phyloP scores from a whole-genome alignment of 768 basidiomycete species.

The Clathrus columnatus region DNA sequence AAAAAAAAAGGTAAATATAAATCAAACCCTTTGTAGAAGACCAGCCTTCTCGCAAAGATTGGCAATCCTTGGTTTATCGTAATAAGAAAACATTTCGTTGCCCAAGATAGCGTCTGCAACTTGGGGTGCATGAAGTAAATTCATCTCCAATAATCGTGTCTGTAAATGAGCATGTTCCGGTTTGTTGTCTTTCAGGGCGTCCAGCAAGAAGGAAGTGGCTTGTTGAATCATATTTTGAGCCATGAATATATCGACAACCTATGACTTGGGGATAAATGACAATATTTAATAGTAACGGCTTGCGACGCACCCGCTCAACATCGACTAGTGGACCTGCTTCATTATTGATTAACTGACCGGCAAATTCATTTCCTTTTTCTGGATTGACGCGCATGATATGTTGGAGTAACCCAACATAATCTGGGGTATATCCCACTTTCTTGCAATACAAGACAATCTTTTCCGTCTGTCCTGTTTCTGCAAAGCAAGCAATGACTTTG shows the following conservation, averaged over 20 bases:
- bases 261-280: slow-evolving; percentile 1
- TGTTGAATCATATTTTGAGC: slow-evolving; percentile 99
- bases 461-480: slow-evolving; percentile 96
- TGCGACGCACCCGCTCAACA: slow-evolving; percentile 64
- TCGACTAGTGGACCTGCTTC: slow-evolving; percentile 90
- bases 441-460: slow-evolving; percentile 97
- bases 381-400: slow-evolving; percentile 95
- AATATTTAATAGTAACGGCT: not conserved
- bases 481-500: slow-evolving; percentile 98
- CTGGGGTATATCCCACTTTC: slow-evolving; percentile 90
- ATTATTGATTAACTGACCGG: slow-evolving; percentile 88
- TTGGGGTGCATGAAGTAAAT: slow-evolving; percentile 93
- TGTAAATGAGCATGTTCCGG: slow-evolving; percentile 95
- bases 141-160: slow-evolving; percentile 96
- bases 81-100: slow-evolving; percentile 97
- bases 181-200: slow-evolving; percentile 96
- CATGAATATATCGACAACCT: slow-evolving; percentile 99
- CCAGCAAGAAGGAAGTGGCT: slow-evolving; percentile 94
- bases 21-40: slow-evolving; percentile 75
- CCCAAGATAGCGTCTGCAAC: slow-evolving; percentile 98
- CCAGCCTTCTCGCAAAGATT: slow-evolving; percentile 99
- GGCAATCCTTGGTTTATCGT: slow-evolving; percentile 92
- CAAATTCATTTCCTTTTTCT: slow-evolving; percentile 97
- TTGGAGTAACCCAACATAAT: slow-evolving; percentile 86
- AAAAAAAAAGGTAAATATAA: not conserved